phyloP scores from a whole-genome alignment of 2,329 filamentous ascomycete species.

The Venturiaceae sp. region DNA sequence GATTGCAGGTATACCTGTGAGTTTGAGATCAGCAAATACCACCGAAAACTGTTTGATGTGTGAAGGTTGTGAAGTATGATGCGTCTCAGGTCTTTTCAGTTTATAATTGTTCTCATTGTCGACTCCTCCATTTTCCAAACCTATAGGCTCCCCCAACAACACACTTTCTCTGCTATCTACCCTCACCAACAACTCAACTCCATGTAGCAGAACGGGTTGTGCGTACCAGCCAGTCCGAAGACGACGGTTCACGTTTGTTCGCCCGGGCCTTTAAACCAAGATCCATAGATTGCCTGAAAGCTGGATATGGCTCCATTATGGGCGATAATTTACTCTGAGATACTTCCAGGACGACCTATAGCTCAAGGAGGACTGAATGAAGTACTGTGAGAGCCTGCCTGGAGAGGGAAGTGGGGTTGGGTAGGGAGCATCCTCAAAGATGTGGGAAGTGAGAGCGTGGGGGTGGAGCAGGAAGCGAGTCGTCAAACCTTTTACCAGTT shows the following conservation, averaged over 20 bases:
- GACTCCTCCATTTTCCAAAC: neutral
- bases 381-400: conserved; percentile 1
- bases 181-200: neutral
- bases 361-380: neutral
- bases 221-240: neutral
- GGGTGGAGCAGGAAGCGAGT: neutral
- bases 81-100: conserved; percentile 2
- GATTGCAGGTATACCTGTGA: neutral
- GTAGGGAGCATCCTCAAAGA: neutral
- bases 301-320: neutral
- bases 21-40: neutral
- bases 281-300: neutral
- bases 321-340: neutral
- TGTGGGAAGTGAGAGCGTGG: neutral
- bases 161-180: neutral
- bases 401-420: neutral
- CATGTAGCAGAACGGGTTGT: neutral
- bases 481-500: neutral
- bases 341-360: neutral
- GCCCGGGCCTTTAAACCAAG: neutral
- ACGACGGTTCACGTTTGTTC: neutral
- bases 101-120: neutral
- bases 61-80: neutral
- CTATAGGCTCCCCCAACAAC: neutral
- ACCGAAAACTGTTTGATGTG: neutral